A percentile compares a stretch with the other conserved stretches of the same genome.
These are phyloP conservation scores for Lasiosphaeriaceae sp. DNA, from an alignment of 495 filamentous ascomycete species.

Conservation along the genomic window DNA sequence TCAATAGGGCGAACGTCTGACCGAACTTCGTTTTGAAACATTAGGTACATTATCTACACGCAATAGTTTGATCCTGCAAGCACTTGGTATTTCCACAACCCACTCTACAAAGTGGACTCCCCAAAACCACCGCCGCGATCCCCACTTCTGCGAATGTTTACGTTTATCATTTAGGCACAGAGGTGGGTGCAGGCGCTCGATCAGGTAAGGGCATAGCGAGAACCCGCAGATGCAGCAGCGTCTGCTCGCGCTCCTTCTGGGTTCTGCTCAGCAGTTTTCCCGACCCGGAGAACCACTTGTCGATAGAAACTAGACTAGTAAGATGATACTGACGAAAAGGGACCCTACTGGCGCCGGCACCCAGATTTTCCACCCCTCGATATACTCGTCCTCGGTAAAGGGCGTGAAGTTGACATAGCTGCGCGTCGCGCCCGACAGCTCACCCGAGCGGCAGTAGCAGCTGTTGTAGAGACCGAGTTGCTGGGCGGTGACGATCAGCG, in stretches of 20 bases:
- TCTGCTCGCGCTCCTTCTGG: conserved; percentile 3
- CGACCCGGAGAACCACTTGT: not conserved
- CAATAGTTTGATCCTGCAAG: too few species aligned
- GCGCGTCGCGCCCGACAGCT: not conserved
- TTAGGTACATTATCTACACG: too few species aligned
- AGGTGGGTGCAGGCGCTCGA: too few species aligned
- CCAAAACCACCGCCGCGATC: too few species aligned
- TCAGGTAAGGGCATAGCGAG: too few species aligned
- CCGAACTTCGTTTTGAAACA: too few species aligned
- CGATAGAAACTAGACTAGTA: conserved; percentile 3
- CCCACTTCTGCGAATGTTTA: too few species aligned
- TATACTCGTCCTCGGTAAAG: conserved; percentile 7
- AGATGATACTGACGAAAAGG: conserved; percentile 6
- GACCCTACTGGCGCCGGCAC: conserved; percentile 1
- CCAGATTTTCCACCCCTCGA: conserved; percentile 11
- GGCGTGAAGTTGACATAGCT: conserved; percentile 14
- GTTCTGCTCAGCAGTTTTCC: not conserved
- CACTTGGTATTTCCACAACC: too few species aligned
- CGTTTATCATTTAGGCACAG: too few species aligned
- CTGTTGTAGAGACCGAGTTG: conserved; percentile 12
- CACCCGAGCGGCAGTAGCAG: conserved; percentile 9
- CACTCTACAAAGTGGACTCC: too few species aligned
- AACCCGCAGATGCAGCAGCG: not conserved
- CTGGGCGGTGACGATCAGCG: conserved; percentile 2
- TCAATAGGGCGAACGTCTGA: too few species aligned